Conservation (phyloP, 2,329 filamentous ascomycete species). For the Dendrostoma leiphaemia region DNA sequence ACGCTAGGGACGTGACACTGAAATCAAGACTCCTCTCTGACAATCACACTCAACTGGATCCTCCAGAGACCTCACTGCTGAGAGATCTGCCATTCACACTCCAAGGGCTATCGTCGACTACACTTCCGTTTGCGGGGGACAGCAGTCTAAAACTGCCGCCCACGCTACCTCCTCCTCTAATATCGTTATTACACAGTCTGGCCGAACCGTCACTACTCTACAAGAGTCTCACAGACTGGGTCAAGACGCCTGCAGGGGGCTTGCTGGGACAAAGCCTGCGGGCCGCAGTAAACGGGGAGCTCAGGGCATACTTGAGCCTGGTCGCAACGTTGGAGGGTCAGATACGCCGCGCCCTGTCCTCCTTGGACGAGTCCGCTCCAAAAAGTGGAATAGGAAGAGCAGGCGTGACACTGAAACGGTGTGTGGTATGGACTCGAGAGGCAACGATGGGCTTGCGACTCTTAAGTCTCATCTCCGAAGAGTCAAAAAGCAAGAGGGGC, state of each 20-base stretch:
- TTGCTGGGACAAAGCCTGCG: slow-evolving; percentile 90
- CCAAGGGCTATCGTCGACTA: slow-evolving; percentile 86
- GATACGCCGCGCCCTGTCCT: slow-evolving; percentile 76
- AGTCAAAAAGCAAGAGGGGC: slow-evolving; percentile 78
- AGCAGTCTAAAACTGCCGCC: slow-evolving; percentile 72
- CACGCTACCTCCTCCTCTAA: slow-evolving; percentile 76
- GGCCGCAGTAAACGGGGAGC: slow-evolving; percentile 79
- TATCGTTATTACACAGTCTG: slow-evolving; percentile 83
- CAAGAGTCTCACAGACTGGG: slow-evolving; percentile 74
- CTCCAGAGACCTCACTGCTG: slow-evolving; percentile 64
- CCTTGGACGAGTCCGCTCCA: slow-evolving; percentile 66
- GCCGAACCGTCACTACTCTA: slow-evolving; percentile 95
- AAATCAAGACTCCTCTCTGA: slow-evolving; percentile 58
- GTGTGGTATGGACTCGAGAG: slow-evolving; percentile 95
- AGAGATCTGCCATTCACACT: slow-evolving; percentile 89
- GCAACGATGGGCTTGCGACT: slow-evolving; percentile 92
- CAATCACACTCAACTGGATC: slow-evolving; percentile 56
- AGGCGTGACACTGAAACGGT: slow-evolving; percentile 90
- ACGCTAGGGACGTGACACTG: slow-evolving; percentile 50
- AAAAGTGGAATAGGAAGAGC: slow-evolving; percentile 75
- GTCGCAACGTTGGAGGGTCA: slow-evolving; percentile 92
- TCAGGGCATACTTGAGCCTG: slow-evolving; percentile 84
- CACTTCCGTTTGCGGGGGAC: slow-evolving; percentile 71
- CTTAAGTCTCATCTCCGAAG: slow-evolving; percentile 92
- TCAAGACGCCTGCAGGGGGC: slow-evolving; percentile 76